Base-by-base conservation (phyloP, 176 grass and related monocot species). In the Paspalum vaginatum region DNA sequence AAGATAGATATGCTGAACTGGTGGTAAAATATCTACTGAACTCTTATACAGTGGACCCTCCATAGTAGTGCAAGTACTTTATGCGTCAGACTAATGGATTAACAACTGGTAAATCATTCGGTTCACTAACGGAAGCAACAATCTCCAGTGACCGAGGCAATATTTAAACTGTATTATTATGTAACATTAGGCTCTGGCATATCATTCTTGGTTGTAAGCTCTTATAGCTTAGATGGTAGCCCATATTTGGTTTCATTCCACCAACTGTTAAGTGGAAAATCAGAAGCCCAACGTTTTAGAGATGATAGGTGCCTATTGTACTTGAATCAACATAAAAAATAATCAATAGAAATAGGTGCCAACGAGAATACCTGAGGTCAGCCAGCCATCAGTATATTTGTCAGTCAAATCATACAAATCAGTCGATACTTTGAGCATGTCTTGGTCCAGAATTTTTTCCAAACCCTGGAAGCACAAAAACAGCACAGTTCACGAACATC, bases 321-420 rank as follows among this genome's bases (percentile, higher is more conserved):
- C 39, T 45, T 7, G 13, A 40, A 8, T 8, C 32, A 32, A 61
- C 18, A n/a, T n/a, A 70, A 53, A 42, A 55, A 56, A 44, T 43
- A 62, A 51, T 51, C 14, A 60, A 27, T 42, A 41, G 55, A 25
- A 70, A 76, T 63, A 47, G 69, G 46, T 48, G 62, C 9, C 72
- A 80, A 61, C 79, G 24, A 84, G 22, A 76, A 81, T 92, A 95
- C 95, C 95, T 66, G 92, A 90, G 48, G 90, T 93, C 89, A 98
- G 92, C 95, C 95, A 98, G 24, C 81, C 86, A 68, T 98, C 90
- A 61, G 90, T 91, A 76, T 89, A 94, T 78, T 70, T 83, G 53
- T 98, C 95, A n/a, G 95, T 95, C 25, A 79, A 79, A 83, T 47
- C 85, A 61, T 98, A 98, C 45, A 94, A 73, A 87, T 98, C 95